Conservation (phyloP, 352 stramenopile genomes). For the Stramenopiles sp. region DNA sequence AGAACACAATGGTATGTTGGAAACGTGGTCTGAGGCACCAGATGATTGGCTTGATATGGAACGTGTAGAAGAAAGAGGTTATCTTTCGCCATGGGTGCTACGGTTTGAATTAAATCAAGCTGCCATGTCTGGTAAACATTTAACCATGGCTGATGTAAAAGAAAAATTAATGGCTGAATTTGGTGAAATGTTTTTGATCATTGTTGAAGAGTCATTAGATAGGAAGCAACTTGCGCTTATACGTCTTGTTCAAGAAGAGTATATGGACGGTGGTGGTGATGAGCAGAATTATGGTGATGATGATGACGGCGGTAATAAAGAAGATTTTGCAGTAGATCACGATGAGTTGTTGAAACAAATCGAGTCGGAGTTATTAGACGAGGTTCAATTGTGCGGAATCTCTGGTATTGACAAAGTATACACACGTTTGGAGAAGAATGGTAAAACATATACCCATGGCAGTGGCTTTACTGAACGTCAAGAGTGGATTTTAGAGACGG, state of each 20-base stretch:
- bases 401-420: constrained; percentile 95
- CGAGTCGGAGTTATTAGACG: constrained; percentile 87
- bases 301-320: constrained; percentile 61
- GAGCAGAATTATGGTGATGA: constrained; percentile 48
- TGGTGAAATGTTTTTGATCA: constrained; percentile 74
- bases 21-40: constrained; percentile 89
- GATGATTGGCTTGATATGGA: constrained; percentile 82
- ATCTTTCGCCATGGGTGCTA: constrained; percentile 86
- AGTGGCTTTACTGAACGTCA: constrained; percentile 78
- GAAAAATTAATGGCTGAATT: constrained; percentile 12
- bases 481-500: constrained; percentile 96
- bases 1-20: constrained; percentile 89
- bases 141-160: constrained; percentile 8
- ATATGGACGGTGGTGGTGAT: constrained; percentile 32
- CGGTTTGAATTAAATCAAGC: constrained; percentile 87
- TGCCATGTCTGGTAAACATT: not conserved
- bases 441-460: constrained; percentile 77
- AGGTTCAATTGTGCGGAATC: constrained; percentile 87
- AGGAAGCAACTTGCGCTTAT: constrained; percentile 61
- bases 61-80: constrained; percentile 18
- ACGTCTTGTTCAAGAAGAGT: constrained; percentile 82
- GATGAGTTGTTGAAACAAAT: constrained; percentile 88
- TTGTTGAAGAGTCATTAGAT: constrained; percentile 77
- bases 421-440: constrained; percentile 81
- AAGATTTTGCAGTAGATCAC: constrained; percentile 45